Conservation (phyloP, 345 rosid species). For the Tarenaya hassleriana region DNA sequence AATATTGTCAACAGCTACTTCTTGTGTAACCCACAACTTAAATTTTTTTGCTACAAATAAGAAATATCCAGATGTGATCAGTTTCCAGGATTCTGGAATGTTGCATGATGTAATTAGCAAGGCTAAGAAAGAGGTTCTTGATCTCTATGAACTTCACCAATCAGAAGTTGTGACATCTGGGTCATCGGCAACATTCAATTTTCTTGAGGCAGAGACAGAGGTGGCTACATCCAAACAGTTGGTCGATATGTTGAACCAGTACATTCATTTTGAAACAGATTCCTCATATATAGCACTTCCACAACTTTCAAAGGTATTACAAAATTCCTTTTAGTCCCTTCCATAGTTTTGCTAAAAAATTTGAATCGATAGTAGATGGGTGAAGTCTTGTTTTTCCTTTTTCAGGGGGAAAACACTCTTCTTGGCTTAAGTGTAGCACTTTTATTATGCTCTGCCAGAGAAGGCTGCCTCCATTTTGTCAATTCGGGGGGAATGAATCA, state of each 20-base stretch:
- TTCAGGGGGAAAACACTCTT: conserved; percentile 64
- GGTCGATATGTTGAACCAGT: conserved; percentile 50
- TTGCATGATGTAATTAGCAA: conserved; percentile 36
- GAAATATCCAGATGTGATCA: conserved; percentile 35
- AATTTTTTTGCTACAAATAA: conserved; percentile 32
- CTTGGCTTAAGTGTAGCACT: conserved; percentile 64
- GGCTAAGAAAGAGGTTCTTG: conserved; percentile 52
- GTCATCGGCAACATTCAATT: conserved; percentile 31
- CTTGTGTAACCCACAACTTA: conserved; percentile 42
- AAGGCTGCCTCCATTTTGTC: conserved; percentile 93
- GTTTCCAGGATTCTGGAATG: conserved; percentile 38
- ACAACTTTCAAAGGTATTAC: conserved; percentile 55
- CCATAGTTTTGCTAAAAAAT: conserved; percentile 9
- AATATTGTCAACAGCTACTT: conserved; percentile 51
- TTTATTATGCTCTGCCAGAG: conserved; percentile 78
- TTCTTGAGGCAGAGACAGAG: conserved; percentile 49
- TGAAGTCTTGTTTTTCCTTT: conserved; percentile 29
- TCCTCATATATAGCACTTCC: conserved; percentile 37
- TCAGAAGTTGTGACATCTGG: conserved; percentile 40
- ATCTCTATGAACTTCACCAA: conserved; percentile 37
- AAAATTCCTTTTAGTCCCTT: conserved; percentile 9
- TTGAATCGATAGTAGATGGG: conserved; percentile 15
- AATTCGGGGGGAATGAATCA: conserved; percentile 73
- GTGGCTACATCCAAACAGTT: conserved; percentile 55
- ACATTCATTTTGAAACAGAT: conserved; percentile 39